Percentiles rank a stretch among this genome's conserved stretches.
Conservation (phyloP, 805 yeast genomes). For the Suhomyces pyralidae region DNA sequence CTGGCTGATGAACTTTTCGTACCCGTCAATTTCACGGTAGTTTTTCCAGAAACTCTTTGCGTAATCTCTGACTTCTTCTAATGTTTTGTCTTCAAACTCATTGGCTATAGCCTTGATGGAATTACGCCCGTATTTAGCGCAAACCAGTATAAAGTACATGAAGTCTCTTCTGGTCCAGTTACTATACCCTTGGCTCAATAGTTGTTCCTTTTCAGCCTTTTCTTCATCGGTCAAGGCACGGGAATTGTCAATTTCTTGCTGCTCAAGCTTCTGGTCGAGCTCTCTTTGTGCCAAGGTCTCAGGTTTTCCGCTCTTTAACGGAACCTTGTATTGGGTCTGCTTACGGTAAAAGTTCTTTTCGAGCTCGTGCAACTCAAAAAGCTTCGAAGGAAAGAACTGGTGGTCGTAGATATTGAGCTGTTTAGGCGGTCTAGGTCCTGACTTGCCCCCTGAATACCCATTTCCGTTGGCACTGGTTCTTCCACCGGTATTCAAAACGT, state of each 20-base stretch:
- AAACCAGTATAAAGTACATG: constrained; percentile 68
- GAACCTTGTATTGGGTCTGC: constrained; percentile 60
- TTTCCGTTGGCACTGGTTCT: constrained; percentile 23
- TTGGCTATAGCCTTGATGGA: constrained; percentile 64
- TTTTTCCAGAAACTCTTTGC: constrained; percentile 79
- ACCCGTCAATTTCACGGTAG: constrained; percentile 79
- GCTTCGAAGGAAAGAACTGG: constrained; percentile 81
- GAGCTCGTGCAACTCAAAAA: constrained; percentile 72
- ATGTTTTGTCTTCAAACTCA: constrained; percentile 79
- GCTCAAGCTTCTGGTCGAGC: constrained; percentile 54
- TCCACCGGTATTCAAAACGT: constrained; percentile 71
- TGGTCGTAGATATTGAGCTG: constrained; percentile 82
- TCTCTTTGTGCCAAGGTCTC: constrained; percentile 31
- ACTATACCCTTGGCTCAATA: constrained; percentile 64
- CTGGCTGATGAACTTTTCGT: constrained; percentile 74
- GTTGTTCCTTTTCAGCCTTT: constrained; percentile 55
- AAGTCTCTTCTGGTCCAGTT: constrained; percentile 90
- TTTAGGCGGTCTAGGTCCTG: constrained; percentile 80
- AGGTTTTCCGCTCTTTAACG: constrained; percentile 54
- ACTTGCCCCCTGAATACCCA: constrained; percentile 36
- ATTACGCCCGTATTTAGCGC: constrained; percentile 80
- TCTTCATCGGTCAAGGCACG: constrained; percentile 83
- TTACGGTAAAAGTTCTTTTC: constrained; percentile 78
- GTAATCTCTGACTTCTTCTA: constrained; percentile 76
- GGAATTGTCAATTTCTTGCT: constrained; percentile 71